Conservation (phyloP, 2,329 filamentous ascomycete species). For the Pseudopithomyces chartarum region DNA sequence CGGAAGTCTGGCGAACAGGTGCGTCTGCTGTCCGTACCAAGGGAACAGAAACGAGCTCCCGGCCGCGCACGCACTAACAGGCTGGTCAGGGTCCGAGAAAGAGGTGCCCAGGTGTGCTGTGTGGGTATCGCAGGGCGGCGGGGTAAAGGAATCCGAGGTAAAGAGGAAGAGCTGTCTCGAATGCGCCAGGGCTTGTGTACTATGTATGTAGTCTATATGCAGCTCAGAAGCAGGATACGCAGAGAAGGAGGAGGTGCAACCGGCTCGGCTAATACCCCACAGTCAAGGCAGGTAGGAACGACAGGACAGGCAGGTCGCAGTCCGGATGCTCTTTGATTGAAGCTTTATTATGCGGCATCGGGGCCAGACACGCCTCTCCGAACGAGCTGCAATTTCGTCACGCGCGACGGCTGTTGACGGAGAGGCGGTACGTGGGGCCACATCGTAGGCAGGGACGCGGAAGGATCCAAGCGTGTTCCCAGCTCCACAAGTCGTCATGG, state of each 20-base stretch:
- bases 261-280: slow-evolving; percentile 24
- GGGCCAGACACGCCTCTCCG: neutral
- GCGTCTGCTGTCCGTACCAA: slow-evolving; percentile 1
- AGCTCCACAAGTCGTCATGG: neutral
- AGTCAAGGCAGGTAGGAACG: neutral
- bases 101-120: neutral
- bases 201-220: neutral
- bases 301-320: slow-evolving; percentile 13
- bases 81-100: slow-evolving; percentile 3
- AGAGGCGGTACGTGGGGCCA: slow-evolving; percentile 9
- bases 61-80: slow-evolving; percentile 27
- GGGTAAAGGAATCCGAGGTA: slow-evolving; percentile 38
- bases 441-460: neutral
- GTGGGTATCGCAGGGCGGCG: slow-evolving; percentile 24
- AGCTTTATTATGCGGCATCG: slow-evolving; percentile 17
- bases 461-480: slow-evolving; percentile 1
- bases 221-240: neutral
- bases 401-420: slow-evolving; percentile 9
- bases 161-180: slow-evolving; percentile 3
- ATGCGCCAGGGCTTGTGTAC: neutral
- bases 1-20: slow-evolving; percentile 19
- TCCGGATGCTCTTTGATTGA: slow-evolving; percentile 16
- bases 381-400: slow-evolving; percentile 14
- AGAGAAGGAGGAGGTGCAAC: neutral
- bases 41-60: slow-evolving; percentile 13